Conservation (phyloP, 78 protist genomes). For the Dictyostelium brefeldianum region DNA sequence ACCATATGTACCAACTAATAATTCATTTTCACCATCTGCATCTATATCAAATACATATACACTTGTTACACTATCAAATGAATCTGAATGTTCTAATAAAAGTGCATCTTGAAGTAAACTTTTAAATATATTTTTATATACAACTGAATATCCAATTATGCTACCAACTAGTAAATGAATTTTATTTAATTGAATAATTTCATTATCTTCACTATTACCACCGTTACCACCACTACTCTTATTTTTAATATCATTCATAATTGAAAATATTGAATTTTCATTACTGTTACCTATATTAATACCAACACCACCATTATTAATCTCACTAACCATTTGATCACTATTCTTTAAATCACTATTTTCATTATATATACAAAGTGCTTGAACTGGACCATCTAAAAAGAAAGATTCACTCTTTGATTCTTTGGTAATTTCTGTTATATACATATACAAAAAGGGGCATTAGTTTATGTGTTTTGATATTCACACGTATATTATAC, state of each 20-base stretch:
- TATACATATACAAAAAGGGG: background rate
- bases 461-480: background rate
- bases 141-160: constrained; percentile 57
- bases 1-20: constrained; percentile 68
- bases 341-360: constrained; percentile 2
- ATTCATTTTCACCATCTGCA: constrained; percentile 75
- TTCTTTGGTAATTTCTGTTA: constrained; percentile 29
- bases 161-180: constrained; percentile 61
- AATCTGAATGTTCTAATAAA: constrained; percentile 52
- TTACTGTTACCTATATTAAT: background rate
- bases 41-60: constrained; percentile 61
- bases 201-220: constrained; percentile 1
- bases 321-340: background rate
- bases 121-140: constrained; percentile 26
- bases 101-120: background rate
- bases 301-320: background rate
- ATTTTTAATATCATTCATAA: constrained; percentile 2
- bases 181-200: background rate
- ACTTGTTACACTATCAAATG: constrained; percentile 66
- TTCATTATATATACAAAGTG: constrained; percentile 35
- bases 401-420: constrained; percentile 29
- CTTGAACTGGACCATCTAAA: constrained; percentile 79
- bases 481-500: background rate
- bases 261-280: background rate
- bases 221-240: background rate